These are phyloP conservation scores for Ophiostoma montium DNA, from an alignment of 2,329 filamentous ascomycete genomes.

Conservation along the genomic window DNA sequence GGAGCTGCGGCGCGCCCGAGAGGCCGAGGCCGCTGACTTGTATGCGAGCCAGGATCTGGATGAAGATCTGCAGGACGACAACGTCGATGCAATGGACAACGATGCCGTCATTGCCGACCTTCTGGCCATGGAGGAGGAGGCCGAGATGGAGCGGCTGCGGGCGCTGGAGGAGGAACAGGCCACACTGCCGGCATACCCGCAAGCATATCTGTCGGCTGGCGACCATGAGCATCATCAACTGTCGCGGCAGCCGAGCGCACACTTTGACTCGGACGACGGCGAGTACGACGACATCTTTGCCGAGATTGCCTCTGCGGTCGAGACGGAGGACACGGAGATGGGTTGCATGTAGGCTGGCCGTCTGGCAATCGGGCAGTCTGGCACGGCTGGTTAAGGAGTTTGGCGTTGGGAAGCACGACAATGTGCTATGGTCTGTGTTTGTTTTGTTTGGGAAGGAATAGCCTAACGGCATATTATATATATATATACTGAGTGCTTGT, in stretches of 20 bases:
- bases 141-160: conserved; percentile 35
- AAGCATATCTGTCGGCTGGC: too few species aligned
- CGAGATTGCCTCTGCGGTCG: conserved; percentile 45
- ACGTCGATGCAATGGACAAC: conserved; percentile 8
- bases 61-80: conserved; percentile 36
- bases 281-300: conserved; percentile 53
- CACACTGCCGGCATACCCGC: not conserved
- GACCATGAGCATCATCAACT: not conserved
- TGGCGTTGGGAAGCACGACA: too few species aligned
- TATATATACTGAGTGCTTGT: too few species aligned
- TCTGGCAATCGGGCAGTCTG: too few species aligned
- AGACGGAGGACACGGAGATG: conserved; percentile 30
- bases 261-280: conserved; percentile 36
- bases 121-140: conserved; percentile 36
- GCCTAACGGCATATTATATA: too few species aligned
- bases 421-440: too few species aligned
- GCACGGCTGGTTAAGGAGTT: too few species aligned
- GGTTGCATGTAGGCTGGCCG: conserved; percentile 16
- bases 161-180: conserved; percentile 1
- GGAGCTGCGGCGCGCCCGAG: conserved; percentile 24
- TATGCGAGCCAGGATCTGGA: conserved; percentile 27
- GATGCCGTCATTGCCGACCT: conserved; percentile 41
- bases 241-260: conserved; percentile 19
- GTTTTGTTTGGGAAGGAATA: too few species aligned
- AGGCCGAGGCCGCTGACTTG: conserved; percentile 22